Percentiles rank a stretch among this genome's conserved stretches.
phyloP scores from a whole-genome alignment of 2,329 filamentous ascomycete species.

The Chrysosphaeria jannelii region DNA sequence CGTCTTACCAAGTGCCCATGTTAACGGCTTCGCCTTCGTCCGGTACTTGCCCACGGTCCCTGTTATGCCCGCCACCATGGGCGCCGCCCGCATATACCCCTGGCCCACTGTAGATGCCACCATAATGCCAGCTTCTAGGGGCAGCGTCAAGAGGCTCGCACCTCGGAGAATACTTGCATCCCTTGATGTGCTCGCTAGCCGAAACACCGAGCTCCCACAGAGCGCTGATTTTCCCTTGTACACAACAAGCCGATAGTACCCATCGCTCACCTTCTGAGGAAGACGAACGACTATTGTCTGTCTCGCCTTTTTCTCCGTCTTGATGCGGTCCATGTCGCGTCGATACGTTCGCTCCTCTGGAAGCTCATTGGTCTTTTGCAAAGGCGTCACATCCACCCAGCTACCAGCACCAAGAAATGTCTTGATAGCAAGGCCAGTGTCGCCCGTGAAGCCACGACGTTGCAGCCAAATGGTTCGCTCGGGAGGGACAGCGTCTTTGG shows the following conservation, averaged over 20 bases:
- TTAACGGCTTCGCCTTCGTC: too few relatives aligned
- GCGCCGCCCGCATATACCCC: slow-evolving; percentile 4
- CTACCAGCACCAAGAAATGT: slow-evolving; percentile 24
- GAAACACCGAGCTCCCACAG: slow-evolving; percentile 35
- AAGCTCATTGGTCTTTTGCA: slow-evolving; percentile 18
- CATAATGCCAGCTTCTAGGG: slow-evolving; percentile 32
- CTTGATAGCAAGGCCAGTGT: slow-evolving; percentile 35
- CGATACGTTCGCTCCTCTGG: slow-evolving; percentile 32
- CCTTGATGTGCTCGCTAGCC: slow-evolving; percentile 33
- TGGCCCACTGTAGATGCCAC: slow-evolving; percentile 19
- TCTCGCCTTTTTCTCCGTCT: slow-evolving; percentile 17
- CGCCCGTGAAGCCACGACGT: slow-evolving; percentile 34
- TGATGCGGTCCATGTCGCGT: slow-evolving; percentile 24
- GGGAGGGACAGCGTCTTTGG: slow-evolving; percentile 16
- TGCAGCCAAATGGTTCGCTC: slow-evolving; percentile 36
- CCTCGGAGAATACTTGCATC: slow-evolving; percentile 30
- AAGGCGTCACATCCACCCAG: slow-evolving; percentile 41
- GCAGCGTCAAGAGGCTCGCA: slow-evolving; percentile 31
- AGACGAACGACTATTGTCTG: slow-evolving; percentile 36
- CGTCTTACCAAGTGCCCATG: too few relatives aligned
- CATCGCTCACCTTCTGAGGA: slow-evolving; percentile 29
- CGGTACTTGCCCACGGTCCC: slow-evolving; percentile 10
- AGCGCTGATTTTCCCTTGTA: slow-evolving; percentile 27
- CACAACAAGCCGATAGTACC: slow-evolving; percentile 37
- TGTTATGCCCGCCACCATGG: too few relatives aligned